These are phyloP conservation scores for Lecanosticta acicola DNA, from an alignment of 2,329 filamentous ascomycete species.

Conservation along the genomic window DNA sequence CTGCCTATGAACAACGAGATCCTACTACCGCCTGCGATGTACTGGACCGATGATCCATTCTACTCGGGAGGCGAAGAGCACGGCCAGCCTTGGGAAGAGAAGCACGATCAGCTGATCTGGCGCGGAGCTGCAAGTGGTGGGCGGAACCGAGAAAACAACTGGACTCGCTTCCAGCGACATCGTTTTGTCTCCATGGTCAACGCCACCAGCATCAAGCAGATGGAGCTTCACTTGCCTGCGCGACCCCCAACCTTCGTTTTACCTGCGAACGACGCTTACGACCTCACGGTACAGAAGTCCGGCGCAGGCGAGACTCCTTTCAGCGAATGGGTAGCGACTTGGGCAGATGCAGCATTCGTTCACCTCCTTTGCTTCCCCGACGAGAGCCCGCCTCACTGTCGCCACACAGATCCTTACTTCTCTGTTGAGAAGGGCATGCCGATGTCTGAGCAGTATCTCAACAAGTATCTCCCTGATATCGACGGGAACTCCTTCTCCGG, in stretches of 20 bases:
- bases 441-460: slow-evolving; percentile 40
- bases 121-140: slow-evolving; percentile 46
- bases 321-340: slow-evolving; percentile 37
- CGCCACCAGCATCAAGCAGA: slow-evolving; percentile 50
- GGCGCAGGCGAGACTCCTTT: slow-evolving; percentile 21
- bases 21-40: slow-evolving; percentile 46
- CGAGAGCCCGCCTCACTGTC: slow-evolving; percentile 37
- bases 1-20: slow-evolving; percentile 49
- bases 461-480: slow-evolving; percentile 68
- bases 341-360: slow-evolving; percentile 40
- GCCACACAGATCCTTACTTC: slow-evolving; percentile 43
- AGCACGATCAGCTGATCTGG: slow-evolving; percentile 42
- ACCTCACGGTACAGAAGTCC: slow-evolving; percentile 28
- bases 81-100: slow-evolving; percentile 39
- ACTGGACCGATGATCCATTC: slow-evolving; percentile 42
- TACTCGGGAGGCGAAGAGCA: slow-evolving; percentile 40
- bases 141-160: slow-evolving; percentile 50
- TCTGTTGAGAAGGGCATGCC: slow-evolving; percentile 27
- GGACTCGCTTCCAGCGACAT: slow-evolving; percentile 69
- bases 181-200: slow-evolving; percentile 71
- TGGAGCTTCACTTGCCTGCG: slow-evolving; percentile 39
- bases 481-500: slow-evolving; percentile 55
- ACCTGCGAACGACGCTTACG: slow-evolving; percentile 35
- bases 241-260: slow-evolving; percentile 38
- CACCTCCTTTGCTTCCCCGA: slow-evolving; percentile 42